Base-by-base conservation (phyloP, 2,329 filamentous ascomycete species). In the Claviceps spartinae region DNA sequence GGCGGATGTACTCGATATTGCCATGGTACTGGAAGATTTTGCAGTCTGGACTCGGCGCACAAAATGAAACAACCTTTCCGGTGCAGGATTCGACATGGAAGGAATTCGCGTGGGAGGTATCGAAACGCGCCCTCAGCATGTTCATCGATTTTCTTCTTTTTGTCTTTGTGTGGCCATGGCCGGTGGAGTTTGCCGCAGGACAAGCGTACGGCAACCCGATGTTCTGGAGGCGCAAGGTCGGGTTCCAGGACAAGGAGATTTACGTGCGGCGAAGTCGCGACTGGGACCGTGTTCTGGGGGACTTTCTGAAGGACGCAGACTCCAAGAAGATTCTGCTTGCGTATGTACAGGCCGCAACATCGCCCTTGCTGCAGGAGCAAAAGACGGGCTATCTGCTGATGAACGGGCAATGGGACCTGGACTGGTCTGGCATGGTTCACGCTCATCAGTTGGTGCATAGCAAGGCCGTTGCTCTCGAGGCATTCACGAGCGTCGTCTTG, bases 381-480 rank as follows among this genome's bases (percentile, higher is more conserved):
- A 95, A 94, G 76, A 95, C 89, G 34, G 89, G 88, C 20, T 95
- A 94, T 63, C 69, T 94, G 56, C 82, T 93, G 58, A 86, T 95
- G 74, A 86, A 90, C 63, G 79, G 77, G 55, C 78, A 88, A 55
- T 97, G 88, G 84, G 86, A 95, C 65, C 72, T 96, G 54, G 89
- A 95, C 65, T 96, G 90, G 77, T 75, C 75, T 47, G 76, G 77
- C 20, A 96, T 96, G 87, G 72, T 88, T 13, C 70, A 76, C 55
- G 88, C 87, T 4, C 85, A 88, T 46, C 69, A 70, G 37, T 67
- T 94, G 57, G 77, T 89, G 1, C 83, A 88, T 57, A 72, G 74
- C 58, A 81, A 81, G 60, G 72, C 75, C 20, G 60, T 77, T 24
- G 65, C 73, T 22, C 63, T 87, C 14, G 78, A 86, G n/a, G 81